Conservation (phyloP, 176 grass and related monocot species). For the Eremochloa ophiuroides region DNA sequence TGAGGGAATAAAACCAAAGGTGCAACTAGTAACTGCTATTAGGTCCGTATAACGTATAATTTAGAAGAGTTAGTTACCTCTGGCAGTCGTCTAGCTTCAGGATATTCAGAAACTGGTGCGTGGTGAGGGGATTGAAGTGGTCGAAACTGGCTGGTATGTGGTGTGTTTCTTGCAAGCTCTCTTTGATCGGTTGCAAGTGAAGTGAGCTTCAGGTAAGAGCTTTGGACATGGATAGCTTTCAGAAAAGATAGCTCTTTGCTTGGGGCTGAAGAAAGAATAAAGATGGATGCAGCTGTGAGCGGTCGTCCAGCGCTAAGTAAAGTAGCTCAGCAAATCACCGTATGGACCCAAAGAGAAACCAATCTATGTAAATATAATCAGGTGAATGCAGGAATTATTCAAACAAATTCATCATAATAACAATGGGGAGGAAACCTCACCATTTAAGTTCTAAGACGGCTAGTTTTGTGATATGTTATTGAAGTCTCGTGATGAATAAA, state of each 20-base stretch:
- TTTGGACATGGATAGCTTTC: not conserved
- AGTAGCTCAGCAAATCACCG: not conserved
- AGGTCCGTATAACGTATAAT: not conserved
- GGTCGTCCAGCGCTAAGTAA: not conserved
- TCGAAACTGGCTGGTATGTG: not conserved
- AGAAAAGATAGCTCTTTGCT: not conserved
- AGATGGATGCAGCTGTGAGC: not conserved
- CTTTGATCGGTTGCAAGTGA: not conserved
- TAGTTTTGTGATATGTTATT: not conserved
- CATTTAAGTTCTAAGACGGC: not conserved
- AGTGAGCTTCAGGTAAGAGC: not conserved
- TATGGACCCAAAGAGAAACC: not conserved
- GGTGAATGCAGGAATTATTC: not conserved
- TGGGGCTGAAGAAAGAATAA: not conserved
- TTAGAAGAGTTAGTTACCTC: not conserved
- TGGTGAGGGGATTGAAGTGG: not conserved
- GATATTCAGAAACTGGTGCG: not conserved
- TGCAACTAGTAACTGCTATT: not conserved
- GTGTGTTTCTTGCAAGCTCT: not conserved
- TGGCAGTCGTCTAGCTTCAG: not conserved
- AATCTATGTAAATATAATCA: not conserved
- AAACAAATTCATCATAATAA: not conserved
- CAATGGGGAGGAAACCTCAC: not conserved
- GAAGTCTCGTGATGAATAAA: not conserved
- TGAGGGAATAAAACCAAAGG: not conserved